A percentile compares a stretch with the other conserved stretches of the same genome.
phyloP scores from a whole-genome alignment of 2,329 filamentous ascomycete genomes.

The Cadophora malorum region DNA sequence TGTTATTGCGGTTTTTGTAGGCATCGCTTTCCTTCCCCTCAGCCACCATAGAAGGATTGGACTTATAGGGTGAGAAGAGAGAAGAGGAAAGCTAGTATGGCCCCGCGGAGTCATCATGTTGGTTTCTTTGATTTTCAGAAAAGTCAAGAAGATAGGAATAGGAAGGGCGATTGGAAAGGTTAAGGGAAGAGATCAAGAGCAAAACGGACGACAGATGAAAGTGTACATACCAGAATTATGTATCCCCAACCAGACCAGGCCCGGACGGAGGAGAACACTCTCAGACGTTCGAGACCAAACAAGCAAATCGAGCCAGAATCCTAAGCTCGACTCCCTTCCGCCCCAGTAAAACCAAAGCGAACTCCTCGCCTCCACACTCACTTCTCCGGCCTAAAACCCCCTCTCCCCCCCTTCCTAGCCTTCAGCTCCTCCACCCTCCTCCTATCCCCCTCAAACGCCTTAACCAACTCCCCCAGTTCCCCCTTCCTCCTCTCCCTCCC shows the following conservation, averaged over 20 bases:
- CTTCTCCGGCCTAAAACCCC: conserved; percentile 59
- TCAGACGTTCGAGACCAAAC: too few relatives aligned
- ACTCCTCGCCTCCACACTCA: conserved; percentile 22
- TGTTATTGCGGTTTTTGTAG: conserved; percentile 67
- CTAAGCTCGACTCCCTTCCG: too few relatives aligned
- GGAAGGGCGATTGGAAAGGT: too few relatives aligned
- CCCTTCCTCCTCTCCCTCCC: conserved; percentile 79
- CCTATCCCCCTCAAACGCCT: conserved; percentile 78
- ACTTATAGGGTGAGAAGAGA: conserved; percentile 42
- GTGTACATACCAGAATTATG: too few relatives aligned
- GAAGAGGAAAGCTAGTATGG: conserved; percentile 53
- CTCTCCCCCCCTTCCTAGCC: conserved; percentile 62
- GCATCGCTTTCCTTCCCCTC: conserved; percentile 49
- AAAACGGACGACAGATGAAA: too few relatives aligned
- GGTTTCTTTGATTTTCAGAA: conserved; percentile 2
- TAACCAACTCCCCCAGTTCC: conserved; percentile 71
- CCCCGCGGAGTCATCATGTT: conserved; percentile 58
- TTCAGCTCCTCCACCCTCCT: conserved; percentile 74
- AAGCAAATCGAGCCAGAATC: too few relatives aligned
- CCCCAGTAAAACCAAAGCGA: too few relatives aligned
- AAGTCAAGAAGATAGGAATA: too few relatives aligned
- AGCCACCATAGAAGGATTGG: conserved; percentile 37
- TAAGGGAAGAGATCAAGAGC: too few relatives aligned
- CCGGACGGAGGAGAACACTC: too few relatives aligned
- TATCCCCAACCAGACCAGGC: too few relatives aligned